Conservation (phyloP, 208 protist genomes). For the Phytomonas sp. region DNA sequence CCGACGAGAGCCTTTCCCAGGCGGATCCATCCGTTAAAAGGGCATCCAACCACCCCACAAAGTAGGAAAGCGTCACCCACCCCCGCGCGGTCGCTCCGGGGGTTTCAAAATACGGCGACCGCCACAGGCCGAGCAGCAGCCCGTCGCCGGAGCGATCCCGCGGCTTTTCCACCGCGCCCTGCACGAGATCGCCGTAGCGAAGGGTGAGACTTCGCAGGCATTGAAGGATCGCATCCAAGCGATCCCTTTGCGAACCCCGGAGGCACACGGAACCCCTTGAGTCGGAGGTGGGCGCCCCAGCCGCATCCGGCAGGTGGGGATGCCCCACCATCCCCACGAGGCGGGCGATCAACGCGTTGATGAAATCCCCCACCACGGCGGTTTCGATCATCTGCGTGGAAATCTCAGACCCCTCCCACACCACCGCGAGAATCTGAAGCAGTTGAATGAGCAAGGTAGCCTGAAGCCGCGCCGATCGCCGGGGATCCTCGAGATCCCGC, state of each 20-base stretch:
- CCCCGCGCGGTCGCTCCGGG: neutral
- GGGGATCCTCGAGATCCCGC: no score
- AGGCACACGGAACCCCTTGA: no score
- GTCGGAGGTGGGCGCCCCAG: no score
- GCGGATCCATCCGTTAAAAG: neutral
- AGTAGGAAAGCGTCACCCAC: neutral
- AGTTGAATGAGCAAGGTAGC: neutral
- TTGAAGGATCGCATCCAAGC: neutral
- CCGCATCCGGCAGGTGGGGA: no score
- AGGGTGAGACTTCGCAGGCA: neutral
- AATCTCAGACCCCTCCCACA: neutral
- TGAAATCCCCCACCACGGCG: neutral
- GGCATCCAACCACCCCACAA: neutral
- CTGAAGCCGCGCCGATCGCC: neutral
- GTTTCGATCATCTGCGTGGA: neutral
- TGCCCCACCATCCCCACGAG: no score
- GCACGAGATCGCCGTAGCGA: neutral
- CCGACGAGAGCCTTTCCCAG: neutral
- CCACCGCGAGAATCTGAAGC: neutral
- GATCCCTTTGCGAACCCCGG: no score
- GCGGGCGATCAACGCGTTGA: neutral
- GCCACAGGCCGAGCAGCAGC: neutral
- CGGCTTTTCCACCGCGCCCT: neutral
- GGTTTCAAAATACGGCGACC: neutral
- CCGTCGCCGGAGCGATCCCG: neutral